Conservation (phyloP, 306 rosid genomes). For the Castanospermum australe region DNA sequence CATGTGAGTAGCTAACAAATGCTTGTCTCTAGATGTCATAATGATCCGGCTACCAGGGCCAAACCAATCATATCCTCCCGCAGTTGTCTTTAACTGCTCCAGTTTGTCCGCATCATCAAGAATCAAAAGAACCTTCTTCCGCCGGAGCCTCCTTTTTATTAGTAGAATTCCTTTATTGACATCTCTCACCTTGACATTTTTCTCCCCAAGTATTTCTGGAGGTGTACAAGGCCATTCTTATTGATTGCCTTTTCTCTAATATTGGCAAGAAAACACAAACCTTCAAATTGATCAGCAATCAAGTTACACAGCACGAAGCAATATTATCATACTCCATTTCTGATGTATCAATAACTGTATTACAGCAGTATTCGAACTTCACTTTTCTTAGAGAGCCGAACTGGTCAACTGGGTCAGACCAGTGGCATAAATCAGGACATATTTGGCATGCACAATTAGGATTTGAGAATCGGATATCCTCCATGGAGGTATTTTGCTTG, state of each 20-base stretch:
- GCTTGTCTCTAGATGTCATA: background rate
- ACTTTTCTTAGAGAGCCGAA: no score
- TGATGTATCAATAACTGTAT: no score
- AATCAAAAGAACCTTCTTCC: background rate
- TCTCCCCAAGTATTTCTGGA: constrained; percentile 10
- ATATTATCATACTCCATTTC: no score
- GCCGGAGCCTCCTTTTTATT: background rate
- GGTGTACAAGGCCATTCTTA: background rate
- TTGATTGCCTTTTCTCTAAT: background rate
- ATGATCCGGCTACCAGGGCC: background rate
- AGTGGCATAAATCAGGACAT: no score
- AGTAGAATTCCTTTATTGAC: background rate
- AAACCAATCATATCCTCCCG: background rate
- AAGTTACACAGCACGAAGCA: background rate
- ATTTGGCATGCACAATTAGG: no score
- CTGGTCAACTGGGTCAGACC: no score
- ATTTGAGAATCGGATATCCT: background rate
- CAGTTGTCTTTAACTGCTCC: constrained; percentile 1
- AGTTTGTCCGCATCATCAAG: background rate
- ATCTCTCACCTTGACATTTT: background rate
- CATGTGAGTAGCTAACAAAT: background rate
- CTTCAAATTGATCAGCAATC: background rate
- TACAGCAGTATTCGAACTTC: no score
- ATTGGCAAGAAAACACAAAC: background rate
- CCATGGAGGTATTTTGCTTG: no score